Percentiles rank a stretch among this genome's conserved stretches.
These are phyloP conservation scores for Auricularia sp. DNA, from an alignment of 768 basidiomycete genomes.

Conservation along the genomic window DNA sequence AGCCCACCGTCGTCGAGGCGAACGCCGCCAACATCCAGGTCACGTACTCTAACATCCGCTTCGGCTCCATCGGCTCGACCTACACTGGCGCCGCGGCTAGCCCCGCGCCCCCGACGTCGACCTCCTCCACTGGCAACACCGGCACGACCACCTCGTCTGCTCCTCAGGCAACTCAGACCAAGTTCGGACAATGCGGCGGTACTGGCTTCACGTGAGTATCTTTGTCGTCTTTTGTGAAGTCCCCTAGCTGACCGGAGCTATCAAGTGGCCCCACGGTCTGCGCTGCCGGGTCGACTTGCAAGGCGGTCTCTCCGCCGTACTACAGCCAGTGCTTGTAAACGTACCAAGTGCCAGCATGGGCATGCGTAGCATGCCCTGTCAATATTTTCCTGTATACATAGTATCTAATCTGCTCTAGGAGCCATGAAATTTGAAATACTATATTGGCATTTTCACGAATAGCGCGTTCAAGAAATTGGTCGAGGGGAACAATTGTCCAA, in stretches of 20 bases:
- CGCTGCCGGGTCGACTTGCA: slow-evolving; percentile 11
- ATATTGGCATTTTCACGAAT: no score
- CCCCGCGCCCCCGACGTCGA: slow-evolving; percentile 6
- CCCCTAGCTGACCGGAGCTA: no score
- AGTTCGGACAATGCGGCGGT: slow-evolving; percentile 17
- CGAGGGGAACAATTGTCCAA: no score
- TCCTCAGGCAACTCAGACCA: slow-evolving; percentile 9
- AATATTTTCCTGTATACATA: no score
- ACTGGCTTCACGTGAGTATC: slow-evolving; percentile 10
- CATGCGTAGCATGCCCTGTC: no score
- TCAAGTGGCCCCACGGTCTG: slow-evolving; percentile 10
- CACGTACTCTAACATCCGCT: slow-evolving; percentile 47
- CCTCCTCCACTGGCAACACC: slow-evolving; percentile 1
- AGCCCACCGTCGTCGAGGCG: slow-evolving; percentile 34
- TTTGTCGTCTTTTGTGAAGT: no score
- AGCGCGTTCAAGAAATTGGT: no score
- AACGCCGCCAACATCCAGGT: slow-evolving; percentile 32
- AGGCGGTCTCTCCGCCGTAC: no score
- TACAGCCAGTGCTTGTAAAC: no score
- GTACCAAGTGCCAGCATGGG: no score
- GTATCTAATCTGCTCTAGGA: no score
- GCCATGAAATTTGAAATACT: no score
- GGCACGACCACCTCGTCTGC: slow-evolving; percentile 2
- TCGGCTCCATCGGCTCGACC: slow-evolving; percentile 40
- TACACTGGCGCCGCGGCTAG: slow-evolving; percentile 14